Conservation (phyloP, 768 basidiomycete species). For the Lactarius trivialis region DNA sequence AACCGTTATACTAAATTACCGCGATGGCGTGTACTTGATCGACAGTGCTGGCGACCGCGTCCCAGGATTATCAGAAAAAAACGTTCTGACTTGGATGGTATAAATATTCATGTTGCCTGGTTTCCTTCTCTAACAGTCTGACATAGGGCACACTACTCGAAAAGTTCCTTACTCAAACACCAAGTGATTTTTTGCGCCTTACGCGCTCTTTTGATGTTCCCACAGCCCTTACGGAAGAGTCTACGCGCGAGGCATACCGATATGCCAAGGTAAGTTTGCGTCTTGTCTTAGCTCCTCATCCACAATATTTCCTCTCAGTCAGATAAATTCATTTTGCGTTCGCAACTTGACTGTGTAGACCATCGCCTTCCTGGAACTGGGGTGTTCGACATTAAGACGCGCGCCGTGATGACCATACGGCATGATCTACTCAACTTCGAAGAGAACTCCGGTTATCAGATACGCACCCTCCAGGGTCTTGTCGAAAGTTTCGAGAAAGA, state of each 20-base stretch:
- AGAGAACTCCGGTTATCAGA: constrained; percentile 77
- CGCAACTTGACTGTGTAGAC: constrained; percentile 88
- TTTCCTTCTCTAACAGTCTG: neutral
- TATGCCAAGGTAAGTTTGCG: constrained; percentile 62
- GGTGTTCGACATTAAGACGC: constrained; percentile 94
- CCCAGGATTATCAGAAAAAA: constrained; percentile 44
- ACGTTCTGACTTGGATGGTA: constrained; percentile 74
- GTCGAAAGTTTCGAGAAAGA: constrained; percentile 86
- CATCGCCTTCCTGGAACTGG: constrained; percentile 77
- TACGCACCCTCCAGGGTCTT: constrained; percentile 54
- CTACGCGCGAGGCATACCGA: constrained; percentile 67
- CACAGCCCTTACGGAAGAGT: constrained; percentile 30
- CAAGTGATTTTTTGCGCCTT: constrained; percentile 54
- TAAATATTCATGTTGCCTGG: neutral
- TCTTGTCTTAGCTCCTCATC: neutral
- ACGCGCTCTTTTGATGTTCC: constrained; percentile 33
- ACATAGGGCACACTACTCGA: constrained; percentile 81
- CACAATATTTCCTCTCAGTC: constrained; percentile 33
- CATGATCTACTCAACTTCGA: constrained; percentile 81
- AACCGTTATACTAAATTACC: constrained; percentile 57
- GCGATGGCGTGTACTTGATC: constrained; percentile 60
- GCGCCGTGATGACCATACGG: constrained; percentile 78
- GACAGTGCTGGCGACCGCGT: constrained; percentile 44
- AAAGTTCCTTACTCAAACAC: constrained; percentile 69
- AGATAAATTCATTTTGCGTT: constrained; percentile 77